phyloP scores from a whole-genome alignment of 1,284 basidiomycete species.

The Caloboletus firmus region DNA sequence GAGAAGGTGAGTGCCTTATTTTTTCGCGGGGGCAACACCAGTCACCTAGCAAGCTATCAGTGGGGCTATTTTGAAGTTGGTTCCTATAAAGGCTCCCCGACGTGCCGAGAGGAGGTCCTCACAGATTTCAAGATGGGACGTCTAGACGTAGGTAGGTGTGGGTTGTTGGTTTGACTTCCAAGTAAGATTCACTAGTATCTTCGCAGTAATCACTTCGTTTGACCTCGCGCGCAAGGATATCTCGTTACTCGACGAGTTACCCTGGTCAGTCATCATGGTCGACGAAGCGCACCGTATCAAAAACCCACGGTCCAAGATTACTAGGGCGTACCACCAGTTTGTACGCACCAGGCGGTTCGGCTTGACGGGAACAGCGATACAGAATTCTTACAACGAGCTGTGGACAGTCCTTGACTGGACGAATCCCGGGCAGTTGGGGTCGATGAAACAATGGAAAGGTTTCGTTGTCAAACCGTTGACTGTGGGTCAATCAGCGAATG shows the following conservation, averaged over 20 bases:
- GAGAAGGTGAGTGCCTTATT: conserved; percentile 48
- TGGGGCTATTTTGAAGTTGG: conserved; percentile 84
- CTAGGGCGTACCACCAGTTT: conserved; percentile 65
- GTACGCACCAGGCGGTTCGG: conserved; percentile 66
- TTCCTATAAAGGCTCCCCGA: conserved; percentile 53
- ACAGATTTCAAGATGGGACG: conserved; percentile 72
- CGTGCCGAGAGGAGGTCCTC: conserved; percentile 54
- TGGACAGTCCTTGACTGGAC: conserved; percentile 85
- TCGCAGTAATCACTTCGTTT: conserved; percentile 68
- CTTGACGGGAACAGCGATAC: conserved; percentile 81
- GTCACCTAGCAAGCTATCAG: conserved; percentile 36
- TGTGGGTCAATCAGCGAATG: conserved; percentile 63
- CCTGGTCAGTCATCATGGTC: conserved; percentile 71
- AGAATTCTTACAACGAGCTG: conserved; percentile 82
- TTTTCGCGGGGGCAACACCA: neutral
- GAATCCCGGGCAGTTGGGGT: conserved; percentile 68
- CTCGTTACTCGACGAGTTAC: conserved; percentile 57
- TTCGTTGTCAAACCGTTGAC: conserved; percentile 67
- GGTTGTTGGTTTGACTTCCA: neutral
- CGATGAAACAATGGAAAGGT: conserved; percentile 65
- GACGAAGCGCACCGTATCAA: conserved; percentile 86
- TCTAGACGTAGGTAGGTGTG: conserved; percentile 65
- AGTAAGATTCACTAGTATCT: neutral
- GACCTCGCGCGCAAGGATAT: conserved; percentile 70
- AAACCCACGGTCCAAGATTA: conserved; percentile 64